phyloP scores from a whole-genome alignment of 805 yeast species.

The Henningerozyma blattae region DNA sequence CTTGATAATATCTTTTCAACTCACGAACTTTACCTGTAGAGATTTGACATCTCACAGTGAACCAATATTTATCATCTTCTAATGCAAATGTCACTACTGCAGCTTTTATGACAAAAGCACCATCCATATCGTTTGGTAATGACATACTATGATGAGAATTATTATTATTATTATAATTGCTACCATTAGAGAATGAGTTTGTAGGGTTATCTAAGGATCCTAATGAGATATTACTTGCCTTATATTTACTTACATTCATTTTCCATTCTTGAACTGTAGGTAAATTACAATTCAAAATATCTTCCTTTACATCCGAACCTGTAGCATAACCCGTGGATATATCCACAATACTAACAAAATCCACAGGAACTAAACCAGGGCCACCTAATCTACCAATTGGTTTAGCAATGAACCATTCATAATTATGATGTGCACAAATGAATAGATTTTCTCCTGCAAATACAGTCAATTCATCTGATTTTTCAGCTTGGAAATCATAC shows the following conservation, averaged over 20 bases:
- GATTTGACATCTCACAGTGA: slow-evolving; percentile 54
- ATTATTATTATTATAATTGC: slow-evolving; percentile 2
- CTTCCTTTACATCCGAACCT: slow-evolving; percentile 40
- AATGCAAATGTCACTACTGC: slow-evolving; percentile 69
- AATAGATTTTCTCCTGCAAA: slow-evolving; percentile 79
- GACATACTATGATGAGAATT: not conserved
- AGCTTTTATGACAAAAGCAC: slow-evolving; percentile 30
- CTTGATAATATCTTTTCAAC: slow-evolving; percentile 85
- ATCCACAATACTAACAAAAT: slow-evolving; percentile 79
- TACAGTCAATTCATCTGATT: slow-evolving; percentile 75
- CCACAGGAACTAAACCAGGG: slow-evolving; percentile 90
- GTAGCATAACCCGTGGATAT: slow-evolving; percentile 51
- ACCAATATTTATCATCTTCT: slow-evolving; percentile 85
- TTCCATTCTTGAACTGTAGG: slow-evolving; percentile 98
- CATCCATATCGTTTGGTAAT: slow-evolving; percentile 1
- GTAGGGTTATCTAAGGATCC: slow-evolving; percentile 32
- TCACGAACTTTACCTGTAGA: slow-evolving; percentile 58
- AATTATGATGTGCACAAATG: slow-evolving; percentile 91
- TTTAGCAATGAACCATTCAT: slow-evolving; percentile 96
- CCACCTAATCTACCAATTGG: slow-evolving; percentile 93
- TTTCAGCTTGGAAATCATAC: slow-evolving; percentile 71
- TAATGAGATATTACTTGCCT: slow-evolving; percentile 74
- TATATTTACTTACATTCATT: slow-evolving; percentile 76
- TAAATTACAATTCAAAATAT: slow-evolving; percentile 53
- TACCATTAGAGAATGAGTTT: slow-evolving; percentile 1